A percentile compares a stretch with the other conserved stretches of the same genome.
Conservation (phyloP, 345 rosid genomes). For the Geranium rotundifolium region DNA sequence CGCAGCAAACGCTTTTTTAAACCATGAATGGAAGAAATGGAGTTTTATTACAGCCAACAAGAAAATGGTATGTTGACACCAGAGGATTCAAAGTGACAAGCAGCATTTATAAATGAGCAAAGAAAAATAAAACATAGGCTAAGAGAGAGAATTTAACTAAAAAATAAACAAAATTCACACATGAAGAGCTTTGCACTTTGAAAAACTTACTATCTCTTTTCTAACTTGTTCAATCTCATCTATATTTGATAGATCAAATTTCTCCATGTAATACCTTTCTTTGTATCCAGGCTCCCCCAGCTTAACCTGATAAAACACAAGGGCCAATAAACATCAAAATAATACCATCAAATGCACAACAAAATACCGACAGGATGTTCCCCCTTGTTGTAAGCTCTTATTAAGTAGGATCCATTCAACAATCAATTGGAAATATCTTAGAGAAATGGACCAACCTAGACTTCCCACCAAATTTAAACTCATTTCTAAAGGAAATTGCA, state of each 20-base stretch:
- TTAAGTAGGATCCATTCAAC: no score
- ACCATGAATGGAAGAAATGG: no score
- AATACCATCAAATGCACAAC: not conserved
- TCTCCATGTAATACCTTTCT: conserved; percentile 86
- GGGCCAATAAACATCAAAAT: not conserved
- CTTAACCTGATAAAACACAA: conserved; percentile 42
- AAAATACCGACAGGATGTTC: not conserved
- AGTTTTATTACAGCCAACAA: no score
- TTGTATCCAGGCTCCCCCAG: conserved; percentile 95
- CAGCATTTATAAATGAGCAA: no score
- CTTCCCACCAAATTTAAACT: not conserved
- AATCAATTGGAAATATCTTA: not conserved
- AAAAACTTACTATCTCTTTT: conserved; percentile 61
- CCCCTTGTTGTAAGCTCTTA: not conserved
- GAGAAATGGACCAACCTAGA: not conserved
- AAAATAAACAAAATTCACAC: not conserved
- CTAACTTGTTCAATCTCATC: conserved; percentile 54
- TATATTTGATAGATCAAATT: conserved; percentile 47
- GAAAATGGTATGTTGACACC: no score
- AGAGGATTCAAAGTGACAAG: no score
- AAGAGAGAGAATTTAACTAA: not conserved
- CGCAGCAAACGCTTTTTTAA: no score
- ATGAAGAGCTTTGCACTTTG: not conserved
- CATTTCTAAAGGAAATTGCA: not conserved
- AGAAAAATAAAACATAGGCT: no score